Conservation (phyloP, 345 rosid genomes). For the Pugionium cornutum region DNA sequence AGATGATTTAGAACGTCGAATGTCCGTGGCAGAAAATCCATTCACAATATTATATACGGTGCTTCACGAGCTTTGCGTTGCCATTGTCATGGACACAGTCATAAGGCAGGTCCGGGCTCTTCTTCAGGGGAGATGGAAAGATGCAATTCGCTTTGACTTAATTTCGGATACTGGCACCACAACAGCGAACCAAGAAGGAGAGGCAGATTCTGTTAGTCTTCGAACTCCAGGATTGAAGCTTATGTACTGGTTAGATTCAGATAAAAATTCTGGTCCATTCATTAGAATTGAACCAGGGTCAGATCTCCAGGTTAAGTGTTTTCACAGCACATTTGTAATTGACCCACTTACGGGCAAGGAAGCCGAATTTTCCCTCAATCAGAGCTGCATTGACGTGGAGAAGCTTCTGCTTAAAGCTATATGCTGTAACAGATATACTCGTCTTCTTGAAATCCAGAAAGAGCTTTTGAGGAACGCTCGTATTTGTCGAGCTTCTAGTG, state of each 20-base stretch:
- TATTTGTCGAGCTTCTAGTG: slow-evolving; percentile 65
- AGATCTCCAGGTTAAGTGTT: slow-evolving; percentile 76
- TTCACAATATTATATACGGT: slow-evolving; percentile 68
- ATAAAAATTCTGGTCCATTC: slow-evolving; percentile 66
- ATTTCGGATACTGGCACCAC: slow-evolving; percentile 69
- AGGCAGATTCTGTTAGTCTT: slow-evolving; percentile 70
- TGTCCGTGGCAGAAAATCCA: slow-evolving; percentile 89
- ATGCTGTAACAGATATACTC: slow-evolving; percentile 83
- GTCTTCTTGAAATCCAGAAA: slow-evolving; percentile 90
- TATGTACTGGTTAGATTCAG: slow-evolving; percentile 81
- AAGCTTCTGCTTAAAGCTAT: slow-evolving; percentile 86
- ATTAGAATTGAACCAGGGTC: slow-evolving; percentile 89
- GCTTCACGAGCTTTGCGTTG: slow-evolving; percentile 88
- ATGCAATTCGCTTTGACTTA: slow-evolving; percentile 81
- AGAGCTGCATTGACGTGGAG: slow-evolving; percentile 90
- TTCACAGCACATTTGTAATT: slow-evolving; percentile 74
- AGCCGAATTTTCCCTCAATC: slow-evolving; percentile 78
- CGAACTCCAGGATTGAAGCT: slow-evolving; percentile 90
- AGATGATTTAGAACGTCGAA: slow-evolving; percentile 95
- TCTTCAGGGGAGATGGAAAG: slow-evolving; percentile 94
- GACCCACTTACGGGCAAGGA: slow-evolving; percentile 83
- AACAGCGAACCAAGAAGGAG: slow-evolving; percentile 72
- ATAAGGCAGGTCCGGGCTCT: slow-evolving; percentile 89
- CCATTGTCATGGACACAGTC: slow-evolving; percentile 94
- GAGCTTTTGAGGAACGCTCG: slow-evolving; percentile 72